Percentiles rank a stretch among this genome's conserved stretches.
Conservation (phyloP, 108 stramenopile species). For the Pseudonitzschia multistriata region DNA sequence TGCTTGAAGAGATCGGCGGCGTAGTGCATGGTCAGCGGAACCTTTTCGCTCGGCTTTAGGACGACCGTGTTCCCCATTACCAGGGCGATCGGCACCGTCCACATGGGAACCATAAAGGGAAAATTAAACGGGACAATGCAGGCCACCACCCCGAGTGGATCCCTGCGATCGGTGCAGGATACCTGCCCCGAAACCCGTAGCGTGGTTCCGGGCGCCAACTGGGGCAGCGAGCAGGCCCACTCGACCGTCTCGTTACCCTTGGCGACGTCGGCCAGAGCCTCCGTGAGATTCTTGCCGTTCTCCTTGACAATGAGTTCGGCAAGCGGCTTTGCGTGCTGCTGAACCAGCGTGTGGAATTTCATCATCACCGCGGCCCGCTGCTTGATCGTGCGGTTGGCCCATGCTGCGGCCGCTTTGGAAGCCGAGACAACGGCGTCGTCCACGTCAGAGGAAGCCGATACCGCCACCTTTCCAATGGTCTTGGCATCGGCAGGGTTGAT, state of each 20-base stretch:
- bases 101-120: conserved; percentile 67
- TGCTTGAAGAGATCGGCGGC: conserved; percentile 56
- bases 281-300: conserved; percentile 96
- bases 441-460: conserved; percentile 72
- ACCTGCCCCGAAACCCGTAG: conserved; percentile 76
- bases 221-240: conserved; percentile 92
- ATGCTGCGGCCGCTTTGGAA: conserved; percentile 69
- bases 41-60: conserved; percentile 87
- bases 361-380: conserved; percentile 91
- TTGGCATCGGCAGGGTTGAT: conserved; percentile 47
- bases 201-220: conserved; percentile 79
- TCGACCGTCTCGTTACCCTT: conserved; percentile 99
- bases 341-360: conserved; percentile 86
- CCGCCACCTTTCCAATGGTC: conserved; percentile 58
- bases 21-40: conserved; percentile 82
- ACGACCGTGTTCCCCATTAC: conserved; percentile 91
- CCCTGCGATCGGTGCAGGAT: conserved; percentile 76
- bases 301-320: conserved; percentile 88
- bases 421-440: conserved; percentile 75
- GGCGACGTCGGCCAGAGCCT: conserved; percentile 94
- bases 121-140: conserved; percentile 78
- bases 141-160: conserved; percentile 92
- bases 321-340: conserved; percentile 76
- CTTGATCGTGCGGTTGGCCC: conserved; percentile 73
- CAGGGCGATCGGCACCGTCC: conserved; percentile 88